Conservation (phyloP, 1,284 basidiomycete species). For the Tylopilus sp. region DNA sequence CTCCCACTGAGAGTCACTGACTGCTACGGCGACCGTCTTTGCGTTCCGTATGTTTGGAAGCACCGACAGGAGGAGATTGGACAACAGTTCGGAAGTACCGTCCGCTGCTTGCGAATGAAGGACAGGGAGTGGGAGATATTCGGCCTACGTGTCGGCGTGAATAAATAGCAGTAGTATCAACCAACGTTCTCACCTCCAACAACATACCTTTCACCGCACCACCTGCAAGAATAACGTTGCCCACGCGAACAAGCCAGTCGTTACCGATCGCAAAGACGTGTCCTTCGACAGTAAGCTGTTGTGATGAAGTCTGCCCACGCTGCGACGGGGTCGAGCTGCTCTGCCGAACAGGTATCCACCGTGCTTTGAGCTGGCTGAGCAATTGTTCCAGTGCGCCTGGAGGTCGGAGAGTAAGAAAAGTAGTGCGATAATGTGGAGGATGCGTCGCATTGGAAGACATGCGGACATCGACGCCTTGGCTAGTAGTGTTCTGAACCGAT, state of each 20-base stretch:
- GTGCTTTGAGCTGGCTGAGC: slow-evolving; percentile 63
- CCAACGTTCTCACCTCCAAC: slow-evolving; percentile 51
- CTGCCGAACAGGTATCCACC: slow-evolving; percentile 69
- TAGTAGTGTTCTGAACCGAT: slow-evolving; percentile 29
- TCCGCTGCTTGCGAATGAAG: slow-evolving; percentile 57
- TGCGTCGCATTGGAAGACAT: slow-evolving; percentile 33
- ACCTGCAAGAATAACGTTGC: slow-evolving; percentile 69
- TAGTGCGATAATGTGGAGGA: slow-evolving; percentile 66
- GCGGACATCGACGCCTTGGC: slow-evolving; percentile 40
- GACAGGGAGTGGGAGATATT: slow-evolving; percentile 69
- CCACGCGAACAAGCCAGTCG: slow-evolving; percentile 77
- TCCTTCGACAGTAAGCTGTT: slow-evolving; percentile 68
- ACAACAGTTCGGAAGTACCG: slow-evolving; percentile 65
- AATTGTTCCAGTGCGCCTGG: slow-evolving; percentile 70
- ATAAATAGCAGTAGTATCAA: not conserved
- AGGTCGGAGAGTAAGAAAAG: slow-evolving; percentile 68
- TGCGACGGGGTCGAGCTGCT: slow-evolving; percentile 39
- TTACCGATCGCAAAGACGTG: slow-evolving; percentile 65
- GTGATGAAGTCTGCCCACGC: slow-evolving; percentile 49
- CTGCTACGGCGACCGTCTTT: slow-evolving; percentile 68
- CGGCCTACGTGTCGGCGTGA: slow-evolving; percentile 47
- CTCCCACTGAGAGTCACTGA: slow-evolving; percentile 71
- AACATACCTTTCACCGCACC: slow-evolving; percentile 75
- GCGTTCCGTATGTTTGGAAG: slow-evolving; percentile 67
- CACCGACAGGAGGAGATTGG: slow-evolving; percentile 66